Evolutionary conservation across 2,329 filamentous ascomycete genomes (phyloP).

Genomic region (Phoma sp.): DNA sequence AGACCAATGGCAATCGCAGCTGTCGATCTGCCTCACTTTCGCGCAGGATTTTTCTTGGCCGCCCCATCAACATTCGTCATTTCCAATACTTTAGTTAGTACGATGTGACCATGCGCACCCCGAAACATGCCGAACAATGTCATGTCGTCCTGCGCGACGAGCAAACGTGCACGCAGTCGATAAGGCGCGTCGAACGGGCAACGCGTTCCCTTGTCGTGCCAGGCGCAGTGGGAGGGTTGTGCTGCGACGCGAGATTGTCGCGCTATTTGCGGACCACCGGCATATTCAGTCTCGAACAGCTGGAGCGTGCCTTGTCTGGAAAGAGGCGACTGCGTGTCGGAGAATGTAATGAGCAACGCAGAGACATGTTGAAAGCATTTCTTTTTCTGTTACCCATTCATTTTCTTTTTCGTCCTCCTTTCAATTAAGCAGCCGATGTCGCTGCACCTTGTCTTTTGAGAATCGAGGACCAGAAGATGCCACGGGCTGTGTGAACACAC

Average conservation of each 20-base stretch:
- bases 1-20: background rate
- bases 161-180: conserved; percentile 5
- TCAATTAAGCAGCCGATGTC: too few species aligned
- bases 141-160: background rate
- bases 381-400: too few species aligned
- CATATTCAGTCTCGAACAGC: background rate
- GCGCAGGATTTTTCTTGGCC: conserved; percentile 12
- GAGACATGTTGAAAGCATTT: too few species aligned
- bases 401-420: too few species aligned
- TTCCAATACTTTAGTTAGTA: background rate
- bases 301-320: conserved; percentile 2
- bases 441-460: background rate
- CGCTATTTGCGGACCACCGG: conserved; percentile 4
- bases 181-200: conserved; percentile 16
- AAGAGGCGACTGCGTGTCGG: background rate
- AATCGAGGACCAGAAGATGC: background rate
- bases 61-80: conserved; percentile 17
- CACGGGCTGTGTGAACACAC: too few species aligned
- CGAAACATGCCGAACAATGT: conserved; percentile 8
- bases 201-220: conserved; percentile 11
- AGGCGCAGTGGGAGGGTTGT: conserved; percentile 3
- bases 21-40: conserved; percentile 20
- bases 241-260: conserved; percentile 15
- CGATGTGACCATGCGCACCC: conserved; percentile 7
- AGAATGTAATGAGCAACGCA: background rate